phyloP scores from a whole-genome alignment of 2,329 filamentous ascomycete species.

The Colletotrichum sp. region DNA sequence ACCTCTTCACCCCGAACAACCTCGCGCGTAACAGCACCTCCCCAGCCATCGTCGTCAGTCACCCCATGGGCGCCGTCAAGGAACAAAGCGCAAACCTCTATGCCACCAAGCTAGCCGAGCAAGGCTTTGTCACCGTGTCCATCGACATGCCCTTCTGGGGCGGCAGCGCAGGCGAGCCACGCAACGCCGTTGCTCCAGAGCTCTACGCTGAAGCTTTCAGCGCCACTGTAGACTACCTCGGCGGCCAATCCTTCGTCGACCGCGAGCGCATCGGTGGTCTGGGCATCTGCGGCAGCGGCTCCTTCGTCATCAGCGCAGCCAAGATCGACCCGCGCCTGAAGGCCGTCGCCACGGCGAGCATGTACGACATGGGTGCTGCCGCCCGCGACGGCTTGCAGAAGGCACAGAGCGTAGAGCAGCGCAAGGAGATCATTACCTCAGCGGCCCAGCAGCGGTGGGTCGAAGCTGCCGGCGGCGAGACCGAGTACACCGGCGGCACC shows the following conservation, averaged over 20 bases:
- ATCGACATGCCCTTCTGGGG: slow-evolving; percentile 30
- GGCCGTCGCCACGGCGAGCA: slow-evolving; percentile 23
- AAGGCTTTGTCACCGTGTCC: slow-evolving; percentile 29
- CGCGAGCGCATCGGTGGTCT: slow-evolving; percentile 32
- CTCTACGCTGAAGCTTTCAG: slow-evolving; percentile 32
- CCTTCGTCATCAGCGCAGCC: slow-evolving; percentile 36
- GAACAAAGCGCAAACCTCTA: slow-evolving; percentile 35
- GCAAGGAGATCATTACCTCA: background rate
- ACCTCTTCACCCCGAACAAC: background rate
- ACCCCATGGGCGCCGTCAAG: slow-evolving; percentile 33
- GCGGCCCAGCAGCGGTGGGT: background rate
- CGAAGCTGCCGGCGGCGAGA: background rate
- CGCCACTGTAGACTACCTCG: slow-evolving; percentile 34
- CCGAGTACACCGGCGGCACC: background rate
- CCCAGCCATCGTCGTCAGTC: slow-evolving; percentile 29
- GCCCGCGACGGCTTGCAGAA: background rate
- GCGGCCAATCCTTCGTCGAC: slow-evolving; percentile 25
- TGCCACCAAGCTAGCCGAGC: slow-evolving; percentile 28
- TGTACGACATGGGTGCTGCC: slow-evolving; percentile 13
- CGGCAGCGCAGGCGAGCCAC: slow-evolving; percentile 27
- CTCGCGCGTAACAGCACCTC: background rate
- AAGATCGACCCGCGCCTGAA: slow-evolving; percentile 33
- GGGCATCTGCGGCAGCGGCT: slow-evolving; percentile 34
- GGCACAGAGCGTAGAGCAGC: background rate
- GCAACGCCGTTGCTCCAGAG: slow-evolving; percentile 29